A percentile compares a stretch with the other conserved stretches of the same genome.
Evolutionary conservation across 495 filamentous ascomycete genomes (phyloP).

Genomic region (Trichoderma gamsii): DNA sequence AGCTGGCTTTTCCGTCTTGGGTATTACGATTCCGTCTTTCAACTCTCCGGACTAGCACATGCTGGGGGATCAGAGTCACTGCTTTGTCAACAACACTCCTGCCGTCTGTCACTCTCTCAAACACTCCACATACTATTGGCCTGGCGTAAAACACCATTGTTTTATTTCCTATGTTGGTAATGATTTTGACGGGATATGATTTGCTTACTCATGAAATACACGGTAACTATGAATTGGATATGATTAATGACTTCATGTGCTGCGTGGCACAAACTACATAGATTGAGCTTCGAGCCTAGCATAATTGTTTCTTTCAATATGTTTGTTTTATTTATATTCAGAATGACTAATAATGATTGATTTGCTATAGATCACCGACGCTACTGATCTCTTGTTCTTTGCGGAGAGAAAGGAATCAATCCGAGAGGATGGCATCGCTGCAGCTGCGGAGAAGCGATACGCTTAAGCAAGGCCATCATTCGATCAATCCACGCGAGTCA

Average conservation of each 20-base stretch:
- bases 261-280: slow-evolving; percentile 7
- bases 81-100: neutral
- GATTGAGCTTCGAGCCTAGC: neutral
- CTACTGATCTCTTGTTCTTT: slow-evolving; percentile 12
- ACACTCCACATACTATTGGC: neutral
- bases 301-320: neutral
- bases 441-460: neutral
- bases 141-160: neutral
- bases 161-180: neutral
- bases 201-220: neutral
- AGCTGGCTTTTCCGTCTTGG: neutral
- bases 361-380: slow-evolving; percentile 14
- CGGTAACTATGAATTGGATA: neutral
- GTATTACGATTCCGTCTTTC: neutral
- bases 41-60: neutral
- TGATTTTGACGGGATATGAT: neutral
- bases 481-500: neutral
- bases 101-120: neutral
- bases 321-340: neutral
- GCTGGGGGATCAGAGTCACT: neutral
- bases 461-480: neutral
- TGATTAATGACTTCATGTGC: neutral
- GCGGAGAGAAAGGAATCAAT: neutral
- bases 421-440: neutral
- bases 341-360: slow-evolving; percentile 14